These are phyloP conservation scores for Prunus yedoensis DNA, from an alignment of 331 rosid genomes.

Conservation along the genomic window DNA sequence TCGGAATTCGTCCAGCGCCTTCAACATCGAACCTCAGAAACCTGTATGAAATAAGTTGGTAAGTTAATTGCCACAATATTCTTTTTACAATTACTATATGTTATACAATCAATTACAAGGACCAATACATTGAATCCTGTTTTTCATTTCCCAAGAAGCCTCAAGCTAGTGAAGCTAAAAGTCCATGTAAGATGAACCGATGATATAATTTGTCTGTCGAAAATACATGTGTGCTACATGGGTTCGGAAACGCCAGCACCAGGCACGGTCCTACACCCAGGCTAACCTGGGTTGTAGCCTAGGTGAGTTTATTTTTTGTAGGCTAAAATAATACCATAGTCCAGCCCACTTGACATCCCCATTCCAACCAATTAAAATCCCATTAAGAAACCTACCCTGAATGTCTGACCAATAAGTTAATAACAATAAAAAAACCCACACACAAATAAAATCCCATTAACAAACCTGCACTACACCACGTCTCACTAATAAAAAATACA, in stretches of 20 bases:
- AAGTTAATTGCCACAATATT: slow-evolving; percentile 24
- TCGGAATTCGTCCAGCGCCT: slow-evolving; percentile 51
- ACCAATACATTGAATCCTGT: not conserved
- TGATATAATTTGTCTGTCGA: not conserved
- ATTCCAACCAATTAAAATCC: too few species aligned
- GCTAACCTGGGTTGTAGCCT: too few species aligned
- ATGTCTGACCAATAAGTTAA: too few species aligned
- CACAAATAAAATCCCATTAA: too few species aligned
- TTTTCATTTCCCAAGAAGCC: not conserved
- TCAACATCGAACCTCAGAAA: slow-evolving; percentile 74
- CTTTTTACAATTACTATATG: not conserved
- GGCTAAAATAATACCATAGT: too few species aligned
- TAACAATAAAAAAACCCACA: too few species aligned
- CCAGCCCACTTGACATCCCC: too few species aligned
- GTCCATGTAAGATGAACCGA: not conserved
- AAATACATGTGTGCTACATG: not conserved
- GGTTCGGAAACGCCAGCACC: not conserved
- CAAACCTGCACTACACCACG: too few species aligned
- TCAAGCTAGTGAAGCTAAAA: not conserved
- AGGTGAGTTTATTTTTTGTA: too few species aligned
- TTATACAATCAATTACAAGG: not conserved
- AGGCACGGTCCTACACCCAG: too few species aligned
- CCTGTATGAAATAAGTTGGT: slow-evolving; percentile 45
- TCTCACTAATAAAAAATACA: too few species aligned
- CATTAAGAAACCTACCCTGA: too few species aligned